These are phyloP conservation scores for Bremia lactucae DNA, from an alignment of 352 stramenopile genomes.

Conservation along the genomic window DNA sequence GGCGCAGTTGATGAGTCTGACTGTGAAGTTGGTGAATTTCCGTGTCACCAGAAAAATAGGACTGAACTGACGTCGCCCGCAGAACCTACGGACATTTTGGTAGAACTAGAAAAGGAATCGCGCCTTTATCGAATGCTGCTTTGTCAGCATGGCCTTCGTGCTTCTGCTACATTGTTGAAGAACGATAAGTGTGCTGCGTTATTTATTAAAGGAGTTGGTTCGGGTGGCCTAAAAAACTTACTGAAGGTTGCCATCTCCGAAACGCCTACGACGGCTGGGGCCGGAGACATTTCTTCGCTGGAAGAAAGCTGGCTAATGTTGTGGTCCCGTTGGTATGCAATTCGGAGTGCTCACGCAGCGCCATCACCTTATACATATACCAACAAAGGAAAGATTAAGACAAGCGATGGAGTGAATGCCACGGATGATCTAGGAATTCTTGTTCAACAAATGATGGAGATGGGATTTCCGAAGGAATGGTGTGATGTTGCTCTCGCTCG, in stretches of 20 bases:
- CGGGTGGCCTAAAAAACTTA: constrained; percentile 49
- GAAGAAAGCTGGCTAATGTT: constrained; percentile 75
- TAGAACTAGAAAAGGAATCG: constrained; percentile 71
- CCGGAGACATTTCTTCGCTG: constrained; percentile 59
- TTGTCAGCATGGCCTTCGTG: constrained; percentile 67
- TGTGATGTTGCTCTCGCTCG: constrained; percentile 81
- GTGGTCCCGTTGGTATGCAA: constrained; percentile 65
- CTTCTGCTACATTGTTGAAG: constrained; percentile 58
- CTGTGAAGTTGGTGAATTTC: constrained; percentile 32
- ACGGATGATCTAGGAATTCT: constrained; percentile 44
- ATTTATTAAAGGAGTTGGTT: constrained; percentile 50
- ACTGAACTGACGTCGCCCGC: constrained; percentile 9
- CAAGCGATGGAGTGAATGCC: constrained; percentile 12
- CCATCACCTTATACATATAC: constrained; percentile 16
- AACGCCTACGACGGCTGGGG: constrained; percentile 48
- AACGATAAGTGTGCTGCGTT: constrained; percentile 49
- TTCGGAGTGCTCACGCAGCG: constrained; percentile 38
- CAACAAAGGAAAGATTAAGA: constrained; percentile 20
- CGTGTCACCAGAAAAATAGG: constrained; percentile 15
- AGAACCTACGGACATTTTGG: constrained; percentile 39
- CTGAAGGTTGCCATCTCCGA: constrained; percentile 62
- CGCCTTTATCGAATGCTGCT: constrained; percentile 64
- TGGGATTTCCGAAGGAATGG: constrained; percentile 89
- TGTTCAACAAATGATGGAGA: constrained; percentile 90
- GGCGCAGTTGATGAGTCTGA: constrained; percentile 46